Percentiles rank a stretch among this genome's conserved stretches.
These are phyloP conservation scores for Chamaenerion angustifolium DNA, from an alignment of 345 rosid species.

Conservation along the genomic window DNA sequence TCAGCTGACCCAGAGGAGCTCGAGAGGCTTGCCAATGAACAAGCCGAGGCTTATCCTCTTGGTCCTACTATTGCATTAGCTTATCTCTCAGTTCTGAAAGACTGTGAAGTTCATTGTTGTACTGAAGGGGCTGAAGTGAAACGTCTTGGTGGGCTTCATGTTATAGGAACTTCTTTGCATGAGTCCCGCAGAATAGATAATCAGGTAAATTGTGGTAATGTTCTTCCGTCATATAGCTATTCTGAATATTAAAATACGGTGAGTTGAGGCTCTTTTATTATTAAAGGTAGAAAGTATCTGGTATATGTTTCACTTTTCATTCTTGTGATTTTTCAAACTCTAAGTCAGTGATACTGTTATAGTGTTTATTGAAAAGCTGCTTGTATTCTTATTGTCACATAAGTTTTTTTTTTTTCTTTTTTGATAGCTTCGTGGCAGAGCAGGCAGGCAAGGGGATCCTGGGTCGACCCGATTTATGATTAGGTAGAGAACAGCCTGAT, in stretches of 20 bases:
- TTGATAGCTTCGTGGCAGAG: conserved; percentile 97
- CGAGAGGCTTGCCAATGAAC: conserved; percentile 53
- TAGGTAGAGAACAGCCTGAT: conserved; percentile 32
- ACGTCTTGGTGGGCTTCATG: conserved; percentile 93
- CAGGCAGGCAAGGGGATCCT: conserved; percentile 98
- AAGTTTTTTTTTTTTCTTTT: neutral
- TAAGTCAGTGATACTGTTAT: too few relatives aligned
- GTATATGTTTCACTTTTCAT: too few relatives aligned
- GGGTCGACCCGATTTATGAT: conserved; percentile 96
- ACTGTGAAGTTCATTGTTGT: conserved; percentile 76
- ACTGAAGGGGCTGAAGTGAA: conserved; percentile 89
- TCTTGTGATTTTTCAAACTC: too few relatives aligned
- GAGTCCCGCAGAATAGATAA: conserved; percentile 97
- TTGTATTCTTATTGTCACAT: too few relatives aligned
- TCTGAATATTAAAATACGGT: too few relatives aligned
- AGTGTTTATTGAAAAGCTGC: neutral
- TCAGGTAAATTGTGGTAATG: conserved; percentile 36
- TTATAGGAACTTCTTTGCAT: conserved; percentile 86
- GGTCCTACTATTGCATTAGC: conserved; percentile 80
- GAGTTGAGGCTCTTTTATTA: too few relatives aligned
- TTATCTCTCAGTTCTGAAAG: conserved; percentile 71
- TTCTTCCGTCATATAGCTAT: too few relatives aligned
- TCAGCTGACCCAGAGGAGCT: conserved; percentile 43
- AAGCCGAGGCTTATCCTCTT: conserved; percentile 84
- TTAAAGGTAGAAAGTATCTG: too few relatives aligned